These are phyloP conservation scores for Jaltomata sinuosa DNA, from an alignment of 257 asterid species.

Conservation along the genomic window DNA sequence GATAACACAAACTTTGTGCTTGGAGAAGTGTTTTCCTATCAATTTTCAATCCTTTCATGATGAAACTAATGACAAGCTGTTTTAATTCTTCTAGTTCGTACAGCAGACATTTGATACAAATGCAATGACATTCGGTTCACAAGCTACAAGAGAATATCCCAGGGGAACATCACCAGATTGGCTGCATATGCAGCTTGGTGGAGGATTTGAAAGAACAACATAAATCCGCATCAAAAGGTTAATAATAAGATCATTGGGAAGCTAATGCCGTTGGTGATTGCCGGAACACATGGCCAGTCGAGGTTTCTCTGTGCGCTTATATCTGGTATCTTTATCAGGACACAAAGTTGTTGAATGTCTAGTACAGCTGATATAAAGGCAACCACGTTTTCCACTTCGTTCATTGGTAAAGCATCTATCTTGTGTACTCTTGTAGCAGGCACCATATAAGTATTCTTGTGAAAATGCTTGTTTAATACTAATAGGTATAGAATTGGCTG, in stretches of 20 bases:
- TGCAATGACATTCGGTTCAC: conserved; percentile 16
- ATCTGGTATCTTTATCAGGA: background rate
- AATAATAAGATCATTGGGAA: background rate
- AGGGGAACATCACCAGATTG: conserved; percentile 49
- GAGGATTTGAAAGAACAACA: conserved; percentile 43
- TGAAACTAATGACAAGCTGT: background rate
- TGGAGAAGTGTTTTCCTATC: background rate
- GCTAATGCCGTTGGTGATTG: background rate
- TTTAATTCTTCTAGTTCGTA: conserved; percentile 27
- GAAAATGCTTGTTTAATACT: conserved; percentile 1
- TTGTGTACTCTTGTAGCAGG: background rate
- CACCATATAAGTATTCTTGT: conserved; percentile 3
- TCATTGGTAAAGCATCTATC: background rate
- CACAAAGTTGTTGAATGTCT: background rate
- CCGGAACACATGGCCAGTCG: background rate
- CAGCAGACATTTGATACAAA: conserved; percentile 36
- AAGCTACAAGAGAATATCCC: conserved; percentile 32
- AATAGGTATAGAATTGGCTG: conserved; percentile 8
- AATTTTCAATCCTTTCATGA: too few species aligned
- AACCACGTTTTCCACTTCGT: background rate
- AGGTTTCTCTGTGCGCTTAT: background rate
- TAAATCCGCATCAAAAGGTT: background rate
- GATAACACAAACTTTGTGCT: background rate
- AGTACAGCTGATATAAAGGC: background rate
- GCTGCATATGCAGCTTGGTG: conserved; percentile 67